Conservation (phyloP, 129 eudicot species). For the Tagetes erecta region DNA sequence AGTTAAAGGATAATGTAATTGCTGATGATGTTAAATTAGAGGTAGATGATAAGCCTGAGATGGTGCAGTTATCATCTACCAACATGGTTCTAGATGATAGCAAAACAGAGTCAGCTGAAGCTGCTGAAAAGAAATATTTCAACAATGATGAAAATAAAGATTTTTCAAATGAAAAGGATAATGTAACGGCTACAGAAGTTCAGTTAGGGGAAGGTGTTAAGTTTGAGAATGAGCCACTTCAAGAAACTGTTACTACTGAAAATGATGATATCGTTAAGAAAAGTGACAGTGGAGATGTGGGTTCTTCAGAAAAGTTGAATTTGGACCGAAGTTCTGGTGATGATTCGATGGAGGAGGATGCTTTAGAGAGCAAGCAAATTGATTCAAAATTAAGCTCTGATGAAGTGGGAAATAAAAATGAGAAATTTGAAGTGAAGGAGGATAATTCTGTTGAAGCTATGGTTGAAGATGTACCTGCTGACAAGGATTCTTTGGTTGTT, state of each 20-base stretch:
- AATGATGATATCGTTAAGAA: slow-evolving; percentile 43
- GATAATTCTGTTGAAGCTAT: slow-evolving; percentile 41
- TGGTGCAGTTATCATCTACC: slow-evolving; percentile 52
- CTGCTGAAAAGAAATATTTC: slow-evolving; percentile 44
- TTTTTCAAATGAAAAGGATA: slow-evolving; percentile 42
- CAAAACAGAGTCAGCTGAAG: slow-evolving; percentile 48
- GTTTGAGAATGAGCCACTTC: slow-evolving; percentile 37
- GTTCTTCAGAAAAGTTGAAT: slow-evolving; percentile 56
- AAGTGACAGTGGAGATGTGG: slow-evolving; percentile 55
- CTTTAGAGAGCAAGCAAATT: slow-evolving; percentile 54
- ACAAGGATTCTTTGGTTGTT: slow-evolving; percentile 16
- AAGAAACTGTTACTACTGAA: slow-evolving; percentile 41
- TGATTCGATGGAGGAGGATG: slow-evolving; percentile 77
- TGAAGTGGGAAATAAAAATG: slow-evolving; percentile 37
- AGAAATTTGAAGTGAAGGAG: slow-evolving; percentile 44
- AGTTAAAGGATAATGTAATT: slow-evolving; percentile 72
- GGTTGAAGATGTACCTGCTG: slow-evolving; percentile 40
- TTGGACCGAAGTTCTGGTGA: slow-evolving; percentile 73
- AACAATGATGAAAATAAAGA: slow-evolving; percentile 35
- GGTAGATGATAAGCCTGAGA: slow-evolving; percentile 66
- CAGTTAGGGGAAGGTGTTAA: background rate
- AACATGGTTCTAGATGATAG: slow-evolving; percentile 40
- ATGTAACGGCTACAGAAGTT: slow-evolving; percentile 20
- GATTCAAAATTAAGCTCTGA: slow-evolving; percentile 46
- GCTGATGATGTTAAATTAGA: slow-evolving; percentile 89